These are phyloP conservation scores for Phialophora expanda DNA, from an alignment of 2,329 filamentous ascomycete genomes.

Conservation along the genomic window DNA sequence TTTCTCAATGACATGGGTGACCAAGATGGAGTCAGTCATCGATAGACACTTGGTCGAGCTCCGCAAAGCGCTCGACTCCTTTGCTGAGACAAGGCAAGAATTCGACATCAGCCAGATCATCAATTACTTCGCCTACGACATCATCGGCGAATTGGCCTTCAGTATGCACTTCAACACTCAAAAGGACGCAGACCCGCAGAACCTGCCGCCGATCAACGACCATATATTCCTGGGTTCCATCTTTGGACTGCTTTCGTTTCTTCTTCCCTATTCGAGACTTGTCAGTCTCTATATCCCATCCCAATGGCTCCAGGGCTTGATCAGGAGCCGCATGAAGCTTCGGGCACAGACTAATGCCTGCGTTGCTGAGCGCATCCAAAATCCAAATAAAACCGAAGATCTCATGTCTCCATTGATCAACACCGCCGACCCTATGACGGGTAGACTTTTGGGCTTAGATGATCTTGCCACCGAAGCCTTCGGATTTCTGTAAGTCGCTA, in stretches of 20 bases:
- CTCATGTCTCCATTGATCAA: conserved; percentile 46
- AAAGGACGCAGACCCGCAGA: conserved; percentile 39
- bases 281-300: no score
- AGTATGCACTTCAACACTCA: conserved; percentile 45
- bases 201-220: conserved; percentile 44
- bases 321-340: conserved; percentile 6
- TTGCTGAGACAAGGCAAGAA: conserved; percentile 21
- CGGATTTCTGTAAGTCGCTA: conserved; percentile 45
- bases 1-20: conserved; percentile 45
- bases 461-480: conserved; percentile 48
- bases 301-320: neutral
- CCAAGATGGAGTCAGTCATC: conserved; percentile 46
- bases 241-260: conserved; percentile 42
- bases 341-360: conserved; percentile 5
- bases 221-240: conserved; percentile 44
- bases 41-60: conserved; percentile 44
- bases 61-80: conserved; percentile 35
- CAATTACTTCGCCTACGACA: conserved; percentile 30
- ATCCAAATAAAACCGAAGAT: conserved; percentile 35
- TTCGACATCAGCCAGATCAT: conserved; percentile 45
- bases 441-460: conserved; percentile 40
- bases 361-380: conserved; percentile 10
- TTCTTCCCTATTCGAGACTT: conserved; percentile 30
- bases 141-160: conserved; percentile 35
- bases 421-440: conserved; percentile 47